A percentile compares a stretch with the other conserved stretches of the same genome.
Evolutionary conservation across 2,329 filamentous ascomycete species (phyloP).

Genomic region (Cadophora sp.): DNA sequence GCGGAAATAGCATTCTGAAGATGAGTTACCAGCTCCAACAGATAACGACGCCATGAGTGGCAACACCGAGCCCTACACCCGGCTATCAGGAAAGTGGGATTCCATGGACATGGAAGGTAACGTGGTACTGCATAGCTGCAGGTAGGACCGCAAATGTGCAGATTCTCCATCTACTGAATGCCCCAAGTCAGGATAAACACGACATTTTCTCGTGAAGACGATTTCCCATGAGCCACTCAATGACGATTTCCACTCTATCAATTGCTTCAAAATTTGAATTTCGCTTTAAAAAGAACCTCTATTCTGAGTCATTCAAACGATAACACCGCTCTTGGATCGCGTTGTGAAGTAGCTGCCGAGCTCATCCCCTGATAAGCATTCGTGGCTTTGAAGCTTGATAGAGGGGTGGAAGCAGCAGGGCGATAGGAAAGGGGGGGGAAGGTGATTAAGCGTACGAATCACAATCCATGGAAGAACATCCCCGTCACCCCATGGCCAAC

Average conservation of each 20-base stretch:
- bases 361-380: neutral
- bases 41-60: neutral
- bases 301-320: too few species aligned
- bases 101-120: neutral
- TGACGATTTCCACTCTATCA: too few species aligned
- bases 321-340: too few species aligned
- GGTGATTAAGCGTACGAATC: neutral
- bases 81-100: slow-evolving; percentile 4
- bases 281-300: too few species aligned
- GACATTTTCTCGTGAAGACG: neutral
- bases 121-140: slow-evolving; percentile 11
- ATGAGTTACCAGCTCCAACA: neutral
- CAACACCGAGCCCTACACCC: neutral
- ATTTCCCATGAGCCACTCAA: too few species aligned
- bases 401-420: neutral
- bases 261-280: neutral
- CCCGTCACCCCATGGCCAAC: neutral
- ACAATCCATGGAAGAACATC: neutral
- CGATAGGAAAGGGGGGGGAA: neutral
- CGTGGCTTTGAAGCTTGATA: slow-evolving; percentile 1
- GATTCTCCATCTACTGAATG: neutral
- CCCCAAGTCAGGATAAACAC: too few species aligned
- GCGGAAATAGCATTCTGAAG: neutral
- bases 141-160: neutral
- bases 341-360: neutral